Conservation (phyloP, 108 stramenopile genomes). For the Fistulifera solaris region DNA sequence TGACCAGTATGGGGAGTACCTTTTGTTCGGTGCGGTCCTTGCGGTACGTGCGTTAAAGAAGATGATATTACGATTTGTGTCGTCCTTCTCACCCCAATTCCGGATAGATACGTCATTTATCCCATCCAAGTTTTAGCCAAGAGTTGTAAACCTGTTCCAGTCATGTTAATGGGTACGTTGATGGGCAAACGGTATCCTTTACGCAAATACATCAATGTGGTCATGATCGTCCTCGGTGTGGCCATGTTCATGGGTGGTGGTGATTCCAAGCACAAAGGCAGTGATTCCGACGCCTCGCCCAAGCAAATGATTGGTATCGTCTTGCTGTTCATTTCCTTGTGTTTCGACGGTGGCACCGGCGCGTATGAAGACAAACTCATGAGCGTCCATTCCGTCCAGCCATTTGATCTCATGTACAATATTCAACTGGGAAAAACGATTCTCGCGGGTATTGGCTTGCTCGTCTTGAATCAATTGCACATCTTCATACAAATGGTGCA, state of each 20-base stretch:
- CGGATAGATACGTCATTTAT: conserved; percentile 64
- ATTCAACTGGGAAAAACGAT: conserved; percentile 98
- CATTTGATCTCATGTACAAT: conserved; percentile 99
- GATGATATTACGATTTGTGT: neutral
- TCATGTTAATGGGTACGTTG: conserved; percentile 95
- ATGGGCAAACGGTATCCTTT: conserved; percentile 92
- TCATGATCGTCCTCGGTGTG: conserved; percentile 86
- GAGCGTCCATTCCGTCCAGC: conserved; percentile 90
- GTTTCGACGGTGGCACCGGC: conserved; percentile 97
- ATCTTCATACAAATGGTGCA: conserved; percentile 90
- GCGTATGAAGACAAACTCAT: conserved; percentile 99
- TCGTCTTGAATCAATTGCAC: conserved; percentile 89
- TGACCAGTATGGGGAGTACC: conserved; percentile 94
- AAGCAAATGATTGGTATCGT: conserved; percentile 79
- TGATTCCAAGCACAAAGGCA: conserved; percentile 12
- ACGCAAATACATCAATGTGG: conserved; percentile 91
- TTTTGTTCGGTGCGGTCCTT: conserved; percentile 91
- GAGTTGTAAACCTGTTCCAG: conserved; percentile 97
- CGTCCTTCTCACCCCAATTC: too few relatives aligned
- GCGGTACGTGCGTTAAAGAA: conserved; percentile 50
- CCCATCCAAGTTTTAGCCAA: conserved; percentile 97
- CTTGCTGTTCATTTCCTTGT: conserved; percentile 89
- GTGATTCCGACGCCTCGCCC: conserved; percentile 18
- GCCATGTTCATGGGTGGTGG: conserved; percentile 96
- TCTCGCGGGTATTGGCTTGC: conserved; percentile 80